A percentile compares a stretch with the other conserved stretches of the same genome.
Conservation (phyloP, 495 filamentous ascomycete genomes). For the Aspergillus affinis region DNA sequence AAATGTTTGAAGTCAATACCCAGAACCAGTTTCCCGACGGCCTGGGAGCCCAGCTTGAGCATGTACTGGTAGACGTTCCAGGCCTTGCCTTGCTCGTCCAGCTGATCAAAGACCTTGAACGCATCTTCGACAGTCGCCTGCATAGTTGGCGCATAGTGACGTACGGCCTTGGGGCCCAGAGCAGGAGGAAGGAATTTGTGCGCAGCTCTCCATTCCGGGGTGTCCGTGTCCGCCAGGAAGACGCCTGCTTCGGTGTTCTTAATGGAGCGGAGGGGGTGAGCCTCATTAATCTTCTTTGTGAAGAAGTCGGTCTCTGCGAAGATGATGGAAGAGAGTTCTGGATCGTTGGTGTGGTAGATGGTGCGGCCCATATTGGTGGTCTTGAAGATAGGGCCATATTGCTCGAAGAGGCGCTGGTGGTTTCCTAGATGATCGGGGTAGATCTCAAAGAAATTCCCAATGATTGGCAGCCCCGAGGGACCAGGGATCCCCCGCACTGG, state of each 20-base stretch:
- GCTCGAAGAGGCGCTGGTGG: slow-evolving; percentile 53
- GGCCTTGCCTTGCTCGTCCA: slow-evolving; percentile 46
- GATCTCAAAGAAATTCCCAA: slow-evolving; percentile 55
- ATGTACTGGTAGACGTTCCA: slow-evolving; percentile 62
- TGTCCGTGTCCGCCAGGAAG: slow-evolving; percentile 54
- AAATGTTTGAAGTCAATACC: slow-evolving; percentile 56
- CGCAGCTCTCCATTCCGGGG: slow-evolving; percentile 41
- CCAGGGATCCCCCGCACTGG: slow-evolving; percentile 42
- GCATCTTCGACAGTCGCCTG: slow-evolving; percentile 42
- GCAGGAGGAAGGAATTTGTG: slow-evolving; percentile 60
- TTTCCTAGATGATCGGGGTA: slow-evolving; percentile 61
- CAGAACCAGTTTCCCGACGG: slow-evolving; percentile 51
- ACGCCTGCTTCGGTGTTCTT: slow-evolving; percentile 47
- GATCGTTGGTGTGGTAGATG: slow-evolving; percentile 52
- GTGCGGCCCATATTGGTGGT: slow-evolving; percentile 52
- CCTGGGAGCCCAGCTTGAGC: slow-evolving; percentile 56
- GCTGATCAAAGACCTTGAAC: slow-evolving; percentile 53
- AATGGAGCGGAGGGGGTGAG: slow-evolving; percentile 49
- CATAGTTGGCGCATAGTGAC: slow-evolving; percentile 57
- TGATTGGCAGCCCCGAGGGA: slow-evolving; percentile 46
- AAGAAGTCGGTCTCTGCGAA: slow-evolving; percentile 51
- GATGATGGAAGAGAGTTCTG: slow-evolving; percentile 36
- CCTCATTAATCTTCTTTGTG: slow-evolving; percentile 50
- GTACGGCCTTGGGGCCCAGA: slow-evolving; percentile 53
- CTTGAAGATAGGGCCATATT: slow-evolving; percentile 54